Conservation (phyloP, 2,329 filamentous ascomycete genomes). For the Stachybotrys chartarum region DNA sequence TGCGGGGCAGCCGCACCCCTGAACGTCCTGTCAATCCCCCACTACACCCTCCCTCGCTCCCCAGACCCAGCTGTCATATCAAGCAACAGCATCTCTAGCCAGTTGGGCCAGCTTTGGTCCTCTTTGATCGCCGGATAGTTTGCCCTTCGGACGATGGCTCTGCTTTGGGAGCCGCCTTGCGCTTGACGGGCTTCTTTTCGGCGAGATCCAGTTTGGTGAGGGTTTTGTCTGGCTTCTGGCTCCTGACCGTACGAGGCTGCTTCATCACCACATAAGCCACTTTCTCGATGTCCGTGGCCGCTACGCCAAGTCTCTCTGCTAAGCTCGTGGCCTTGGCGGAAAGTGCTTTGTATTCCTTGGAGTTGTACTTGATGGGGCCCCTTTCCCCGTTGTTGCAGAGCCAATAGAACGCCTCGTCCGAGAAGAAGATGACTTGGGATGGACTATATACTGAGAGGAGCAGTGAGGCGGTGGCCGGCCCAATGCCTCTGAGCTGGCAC, state of each 20-base stretch:
- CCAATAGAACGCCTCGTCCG: constrained; percentile 74
- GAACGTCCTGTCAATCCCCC: too few species aligned
- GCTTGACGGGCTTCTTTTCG: neutral
- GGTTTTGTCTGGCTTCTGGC: too few species aligned
- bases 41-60: too few species aligned
- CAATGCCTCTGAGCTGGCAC: constrained; percentile 62
- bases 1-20: too few species aligned
- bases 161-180: neutral
- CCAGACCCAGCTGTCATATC: neutral
- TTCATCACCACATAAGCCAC: constrained; percentile 64
- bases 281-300: constrained; percentile 59
- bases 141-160: neutral
- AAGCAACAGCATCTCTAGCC: neutral
- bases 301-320: constrained; percentile 41
- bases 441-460: constrained; percentile 60
- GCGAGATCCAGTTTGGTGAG: too few species aligned
- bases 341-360: constrained; percentile 58
- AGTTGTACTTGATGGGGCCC: constrained; percentile 58
- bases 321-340: constrained; percentile 34
- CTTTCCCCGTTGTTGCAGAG: constrained; percentile 47
- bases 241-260: neutral
- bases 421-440: constrained; percentile 62
- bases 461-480: constrained; percentile 72
- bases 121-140: neutral
- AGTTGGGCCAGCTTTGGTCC: neutral